These are phyloP conservation scores for Aspergillus aculeatus DNA, from an alignment of 2,329 filamentous ascomycete genomes.

Conservation along the genomic window DNA sequence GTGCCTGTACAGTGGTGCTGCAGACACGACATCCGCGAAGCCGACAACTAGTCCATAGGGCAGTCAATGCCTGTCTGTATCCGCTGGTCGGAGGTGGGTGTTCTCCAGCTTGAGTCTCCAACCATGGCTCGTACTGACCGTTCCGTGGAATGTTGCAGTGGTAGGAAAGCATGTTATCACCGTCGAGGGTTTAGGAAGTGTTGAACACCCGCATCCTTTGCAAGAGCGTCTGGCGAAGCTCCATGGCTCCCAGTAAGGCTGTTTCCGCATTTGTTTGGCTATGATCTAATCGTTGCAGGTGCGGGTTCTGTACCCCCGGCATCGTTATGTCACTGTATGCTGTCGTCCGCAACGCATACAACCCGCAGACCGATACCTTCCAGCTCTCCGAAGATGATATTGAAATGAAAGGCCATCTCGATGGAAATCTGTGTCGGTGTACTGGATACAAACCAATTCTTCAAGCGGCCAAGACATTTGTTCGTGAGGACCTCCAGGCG, in stretches of 20 bases:
- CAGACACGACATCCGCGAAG: constrained; percentile 53
- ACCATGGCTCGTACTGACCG: neutral
- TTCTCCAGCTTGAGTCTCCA: neutral
- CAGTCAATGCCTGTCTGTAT: constrained; percentile 83
- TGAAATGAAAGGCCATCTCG: constrained; percentile 67
- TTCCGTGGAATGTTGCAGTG: constrained; percentile 41
- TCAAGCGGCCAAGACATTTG: constrained; percentile 79
- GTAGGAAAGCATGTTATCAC: constrained; percentile 94
- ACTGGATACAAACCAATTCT: constrained; percentile 85
- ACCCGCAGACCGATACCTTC: constrained; percentile 66
- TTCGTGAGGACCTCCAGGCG: constrained; percentile 50
- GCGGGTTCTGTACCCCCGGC: constrained; percentile 82
- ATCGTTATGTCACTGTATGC: constrained; percentile 67
- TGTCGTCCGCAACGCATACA: constrained; percentile 64
- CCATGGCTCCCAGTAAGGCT: constrained; percentile 68
- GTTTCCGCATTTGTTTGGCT: no score
- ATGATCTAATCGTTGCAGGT: constrained; percentile 37
- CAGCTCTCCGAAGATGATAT: constrained; percentile 72
- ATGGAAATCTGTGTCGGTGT: constrained; percentile 84
- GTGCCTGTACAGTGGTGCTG: constrained; percentile 78
- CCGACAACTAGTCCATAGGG: constrained; percentile 79
- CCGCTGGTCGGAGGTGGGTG: constrained; percentile 66
- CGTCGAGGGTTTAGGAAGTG: constrained; percentile 81
- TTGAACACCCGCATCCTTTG: constrained; percentile 73
- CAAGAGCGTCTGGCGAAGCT: constrained; percentile 84